Conservation (phyloP, 331 rosid species). For the Erythrophleum ivorense region DNA sequence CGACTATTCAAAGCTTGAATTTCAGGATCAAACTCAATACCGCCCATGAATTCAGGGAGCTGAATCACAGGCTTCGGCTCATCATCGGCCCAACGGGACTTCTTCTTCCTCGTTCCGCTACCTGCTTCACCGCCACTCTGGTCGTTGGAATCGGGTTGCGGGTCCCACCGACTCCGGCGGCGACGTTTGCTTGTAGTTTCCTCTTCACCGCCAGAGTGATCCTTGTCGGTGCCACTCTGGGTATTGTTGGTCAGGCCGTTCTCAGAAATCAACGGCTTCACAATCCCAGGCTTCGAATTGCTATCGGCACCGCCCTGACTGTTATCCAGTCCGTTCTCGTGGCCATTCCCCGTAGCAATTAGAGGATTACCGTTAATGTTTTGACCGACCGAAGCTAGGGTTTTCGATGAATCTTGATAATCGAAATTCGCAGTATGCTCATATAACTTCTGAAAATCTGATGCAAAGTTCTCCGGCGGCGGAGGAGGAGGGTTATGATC, state of each 20-base stretch:
- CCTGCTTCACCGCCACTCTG: conserved; percentile 66
- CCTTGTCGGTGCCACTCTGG: conserved; percentile 81
- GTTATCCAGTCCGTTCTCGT: conserved; percentile 12
- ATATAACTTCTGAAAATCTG: background rate
- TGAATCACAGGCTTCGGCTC: conserved; percentile 91
- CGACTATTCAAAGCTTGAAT: conserved; percentile 96
- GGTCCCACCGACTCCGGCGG: conserved; percentile 94
- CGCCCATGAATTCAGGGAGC: conserved; percentile 98
- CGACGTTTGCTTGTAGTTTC: conserved; percentile 85
- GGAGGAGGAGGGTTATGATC: conserved; percentile 31
- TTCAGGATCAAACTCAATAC: conserved; percentile 95
- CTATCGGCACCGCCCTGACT: background rate
- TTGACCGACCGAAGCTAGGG: conserved; percentile 15
- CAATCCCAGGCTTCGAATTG: conserved; percentile 37
- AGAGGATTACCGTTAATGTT: conserved; percentile 14
- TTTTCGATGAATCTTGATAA: conserved; percentile 17
- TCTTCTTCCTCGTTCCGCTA: conserved; percentile 71
- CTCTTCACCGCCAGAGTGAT: conserved; percentile 89
- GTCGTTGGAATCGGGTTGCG: conserved; percentile 82
- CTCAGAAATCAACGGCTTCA: conserved; percentile 62
- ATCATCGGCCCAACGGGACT: conserved; percentile 94
- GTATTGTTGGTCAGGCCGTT: conserved; percentile 77
- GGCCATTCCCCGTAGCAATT: background rate
- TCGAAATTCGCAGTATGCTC: conserved; percentile 8
- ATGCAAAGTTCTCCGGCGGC: background rate